These are phyloP conservation scores for Polytrichum formosum DNA, from an alignment of 225 moss, liverwort and hornwort species.

Conservation along the genomic window DNA sequence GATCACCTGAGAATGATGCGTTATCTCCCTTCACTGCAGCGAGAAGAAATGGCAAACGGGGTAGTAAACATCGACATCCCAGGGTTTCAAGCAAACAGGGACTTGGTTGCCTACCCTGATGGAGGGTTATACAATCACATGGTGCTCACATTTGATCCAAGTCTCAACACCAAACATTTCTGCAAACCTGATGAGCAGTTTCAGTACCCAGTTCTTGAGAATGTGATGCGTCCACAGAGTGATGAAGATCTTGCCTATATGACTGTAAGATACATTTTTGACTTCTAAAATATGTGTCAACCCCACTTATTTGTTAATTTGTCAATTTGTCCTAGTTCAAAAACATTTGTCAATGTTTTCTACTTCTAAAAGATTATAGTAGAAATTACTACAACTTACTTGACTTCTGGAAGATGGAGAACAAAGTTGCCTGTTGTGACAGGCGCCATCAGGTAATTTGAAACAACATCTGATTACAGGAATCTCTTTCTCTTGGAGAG, in stretches of 20 bases:
- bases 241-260: slow-evolving; percentile 34
- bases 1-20: background rate
- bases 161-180: slow-evolving; percentile 11
- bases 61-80: slow-evolving; percentile 25
- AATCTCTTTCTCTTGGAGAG: background rate
- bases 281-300: background rate
- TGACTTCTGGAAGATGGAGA: too few species aligned
- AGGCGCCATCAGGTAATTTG: too few species aligned
- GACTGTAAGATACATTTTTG: slow-evolving; percentile 22
- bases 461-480: background rate
- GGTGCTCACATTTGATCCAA: slow-evolving; percentile 25
- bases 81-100: slow-evolving; percentile 21
- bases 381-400: too few species aligned
- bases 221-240: slow-evolving; percentile 15
- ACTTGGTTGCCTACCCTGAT: slow-evolving; percentile 22
- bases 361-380: too few species aligned
- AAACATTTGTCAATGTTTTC: too few species aligned
- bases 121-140: slow-evolving; percentile 25
- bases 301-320: too few species aligned
- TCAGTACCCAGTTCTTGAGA: slow-evolving; percentile 19
- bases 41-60: slow-evolving; percentile 24
- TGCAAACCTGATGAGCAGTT: slow-evolving; percentile 9
- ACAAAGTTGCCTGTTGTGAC: too few species aligned
- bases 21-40: slow-evolving; percentile 9
- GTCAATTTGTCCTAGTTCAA: too few species aligned